These are phyloP conservation scores for Hapsidospora chrysogenum DNA, from an alignment of 495 filamentous ascomycete genomes.

Conservation along the genomic window DNA sequence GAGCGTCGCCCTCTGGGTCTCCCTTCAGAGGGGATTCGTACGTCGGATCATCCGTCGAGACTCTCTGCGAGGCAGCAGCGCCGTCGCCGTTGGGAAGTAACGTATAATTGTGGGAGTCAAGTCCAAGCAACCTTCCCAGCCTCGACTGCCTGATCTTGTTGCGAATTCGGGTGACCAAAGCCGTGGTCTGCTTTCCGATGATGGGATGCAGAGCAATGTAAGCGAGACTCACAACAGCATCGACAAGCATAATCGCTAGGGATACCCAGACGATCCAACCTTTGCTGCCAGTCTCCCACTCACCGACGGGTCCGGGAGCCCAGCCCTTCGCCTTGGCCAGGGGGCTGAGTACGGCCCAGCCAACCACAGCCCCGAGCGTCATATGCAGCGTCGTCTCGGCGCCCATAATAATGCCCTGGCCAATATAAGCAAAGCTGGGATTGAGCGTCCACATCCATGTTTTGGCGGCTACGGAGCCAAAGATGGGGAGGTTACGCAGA, in stretches of 20 bases:
- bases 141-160: background rate
- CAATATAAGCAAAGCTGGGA: conserved; percentile 85
- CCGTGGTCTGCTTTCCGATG: conserved; percentile 8
- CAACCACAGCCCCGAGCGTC: conserved; percentile 77
- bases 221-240: conserved; percentile 74
- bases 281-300: conserved; percentile 85
- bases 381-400: conserved; percentile 89
- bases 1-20: conserved; percentile 50
- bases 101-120: background rate
- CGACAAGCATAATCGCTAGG: conserved; percentile 90
- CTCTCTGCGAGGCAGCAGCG: background rate
- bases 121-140: background rate
- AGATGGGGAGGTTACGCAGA: conserved; percentile 67
- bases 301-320: conserved; percentile 71
- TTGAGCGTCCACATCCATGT: conserved; percentile 95
- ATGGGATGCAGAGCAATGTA: conserved; percentile 57
- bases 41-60: conserved; percentile 5
- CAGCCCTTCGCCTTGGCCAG: conserved; percentile 71
- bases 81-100: conserved; percentile 1
- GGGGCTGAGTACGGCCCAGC: conserved; percentile 85
- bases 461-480: conserved; percentile 54
- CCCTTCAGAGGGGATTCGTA: background rate
- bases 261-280: conserved; percentile 98
- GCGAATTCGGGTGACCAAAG: background rate
- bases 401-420: conserved; percentile 78